Conservation (phyloP, 495 filamentous ascomycete genomes). For the Clohesyomyces aquaticus region DNA sequence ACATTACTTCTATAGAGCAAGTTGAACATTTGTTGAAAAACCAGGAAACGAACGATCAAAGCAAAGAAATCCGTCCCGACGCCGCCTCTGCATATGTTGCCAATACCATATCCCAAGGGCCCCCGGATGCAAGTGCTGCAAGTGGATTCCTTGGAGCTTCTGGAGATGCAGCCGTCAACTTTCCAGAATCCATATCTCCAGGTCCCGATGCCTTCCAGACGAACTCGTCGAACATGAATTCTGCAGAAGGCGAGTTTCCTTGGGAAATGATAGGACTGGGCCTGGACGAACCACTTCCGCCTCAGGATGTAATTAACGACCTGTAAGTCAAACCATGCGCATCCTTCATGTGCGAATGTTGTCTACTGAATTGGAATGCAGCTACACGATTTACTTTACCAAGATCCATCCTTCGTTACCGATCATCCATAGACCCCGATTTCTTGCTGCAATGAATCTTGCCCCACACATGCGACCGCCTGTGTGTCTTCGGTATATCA, state of each 20-base stretch:
- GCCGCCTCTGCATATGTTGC: conserved; percentile 31
- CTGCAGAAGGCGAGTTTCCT: conserved; percentile 43
- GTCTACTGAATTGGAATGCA: conserved; percentile 43
- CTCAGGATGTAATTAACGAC: conserved; percentile 86
- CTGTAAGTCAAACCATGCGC: conserved; percentile 59
- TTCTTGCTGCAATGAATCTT: conserved; percentile 81
- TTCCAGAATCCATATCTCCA: conserved; percentile 34
- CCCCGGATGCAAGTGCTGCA: conserved; percentile 4
- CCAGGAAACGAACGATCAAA: conserved; percentile 53
- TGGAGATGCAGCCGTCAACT: conserved; percentile 13
- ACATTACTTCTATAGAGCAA: conserved; percentile 66
- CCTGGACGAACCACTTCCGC: conserved; percentile 86
- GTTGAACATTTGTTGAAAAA: conserved; percentile 90
- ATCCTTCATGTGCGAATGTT: not conserved
- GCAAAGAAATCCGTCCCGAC: conserved; percentile 23
- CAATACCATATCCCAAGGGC: conserved; percentile 19
- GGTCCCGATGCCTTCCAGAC: conserved; percentile 34
- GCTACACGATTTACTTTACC: conserved; percentile 85
- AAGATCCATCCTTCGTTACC: conserved; percentile 84
- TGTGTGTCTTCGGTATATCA: conserved; percentile 85
- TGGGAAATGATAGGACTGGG: conserved; percentile 97
- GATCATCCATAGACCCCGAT: conserved; percentile 86
- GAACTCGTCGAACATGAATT: conserved; percentile 23
- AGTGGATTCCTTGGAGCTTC: conserved; percentile 12
- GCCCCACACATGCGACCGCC: conserved; percentile 85